Percentiles rank a stretch among this genome's conserved stretches.
Conservation (phyloP, 2,329 filamentous ascomycete genomes). For the Aspergillus quadrilineatus region DNA sequence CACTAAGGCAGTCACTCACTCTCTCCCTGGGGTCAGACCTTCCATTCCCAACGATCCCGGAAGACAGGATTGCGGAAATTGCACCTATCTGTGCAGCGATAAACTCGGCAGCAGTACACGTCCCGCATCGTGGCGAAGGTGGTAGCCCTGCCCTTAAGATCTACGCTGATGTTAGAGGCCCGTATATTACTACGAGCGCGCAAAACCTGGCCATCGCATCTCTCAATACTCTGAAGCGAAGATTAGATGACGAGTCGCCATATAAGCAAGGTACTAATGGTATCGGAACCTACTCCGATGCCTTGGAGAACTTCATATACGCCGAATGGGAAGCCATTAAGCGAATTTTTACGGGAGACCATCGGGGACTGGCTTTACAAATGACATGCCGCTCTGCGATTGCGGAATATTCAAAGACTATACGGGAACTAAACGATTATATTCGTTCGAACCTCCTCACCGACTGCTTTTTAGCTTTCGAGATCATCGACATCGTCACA, state of each 20-base stretch:
- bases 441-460: conserved; percentile 83
- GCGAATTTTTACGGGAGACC: conserved; percentile 78
- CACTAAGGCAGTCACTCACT: conserved; percentile 33
- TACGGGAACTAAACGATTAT: conserved; percentile 85
- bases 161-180: conserved; percentile 81
- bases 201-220: conserved; percentile 86
- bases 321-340: conserved; percentile 91
- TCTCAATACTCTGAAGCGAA: conserved; percentile 76
- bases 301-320: conserved; percentile 80
- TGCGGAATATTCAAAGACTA: conserved; percentile 77
- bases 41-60: conserved; percentile 76
- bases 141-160: conserved; percentile 75
- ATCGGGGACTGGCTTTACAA: conserved; percentile 78
- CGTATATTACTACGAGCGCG: conserved; percentile 78
- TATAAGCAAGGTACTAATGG: conserved; percentile 89
- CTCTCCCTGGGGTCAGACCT: conserved; percentile 44
- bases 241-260: conserved; percentile 66
- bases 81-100: conserved; percentile 77
- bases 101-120: conserved; percentile 58
- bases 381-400: conserved; percentile 75
- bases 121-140: conserved; percentile 50
- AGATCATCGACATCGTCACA: conserved; percentile 88
- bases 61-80: conserved; percentile 72
- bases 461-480: conserved; percentile 93
- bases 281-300: conserved; percentile 83